These are phyloP conservation scores for Solanum chiquidenum DNA, from an alignment of 257 asterid species.

Conservation along the genomic window DNA sequence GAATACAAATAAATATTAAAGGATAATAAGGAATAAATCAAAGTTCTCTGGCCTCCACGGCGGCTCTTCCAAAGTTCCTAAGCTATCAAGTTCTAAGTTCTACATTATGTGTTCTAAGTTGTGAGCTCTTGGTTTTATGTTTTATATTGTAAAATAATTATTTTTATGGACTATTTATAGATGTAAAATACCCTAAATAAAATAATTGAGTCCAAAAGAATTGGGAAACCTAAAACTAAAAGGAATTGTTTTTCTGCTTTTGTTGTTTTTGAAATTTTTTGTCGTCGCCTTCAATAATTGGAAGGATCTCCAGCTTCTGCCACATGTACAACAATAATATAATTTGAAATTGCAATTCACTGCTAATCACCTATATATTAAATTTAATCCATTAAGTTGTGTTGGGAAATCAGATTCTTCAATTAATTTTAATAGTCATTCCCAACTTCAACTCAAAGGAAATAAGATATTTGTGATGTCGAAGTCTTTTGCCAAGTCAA, in stretches of 20 bases:
- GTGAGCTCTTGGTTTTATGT: neutral
- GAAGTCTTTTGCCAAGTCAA: neutral
- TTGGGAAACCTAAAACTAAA: neutral
- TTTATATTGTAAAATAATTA: too few species aligned
- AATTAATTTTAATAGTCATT: neutral
- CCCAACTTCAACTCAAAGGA: neutral
- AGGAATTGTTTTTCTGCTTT: neutral
- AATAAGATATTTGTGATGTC: neutral
- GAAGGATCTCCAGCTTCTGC: neutral
- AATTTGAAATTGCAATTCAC: neutral
- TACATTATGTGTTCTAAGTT: neutral
- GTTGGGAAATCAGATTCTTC: neutral
- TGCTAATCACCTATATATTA: too few species aligned
- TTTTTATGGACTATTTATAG: neutral
- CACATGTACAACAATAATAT: neutral
- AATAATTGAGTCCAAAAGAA: too few species aligned
- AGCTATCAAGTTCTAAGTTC: neutral
- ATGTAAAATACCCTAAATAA: neutral
- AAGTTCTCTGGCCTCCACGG: neutral
- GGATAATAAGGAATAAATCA: neutral
- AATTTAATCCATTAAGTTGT: too few species aligned
- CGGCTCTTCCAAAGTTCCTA: neutral
- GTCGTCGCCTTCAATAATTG: too few species aligned
- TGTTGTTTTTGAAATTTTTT: neutral
- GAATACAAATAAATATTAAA: too few species aligned